Evolutionary conservation across 441 rosid genomes (phyloP).

Genomic region (Brassica hybrid): DNA sequence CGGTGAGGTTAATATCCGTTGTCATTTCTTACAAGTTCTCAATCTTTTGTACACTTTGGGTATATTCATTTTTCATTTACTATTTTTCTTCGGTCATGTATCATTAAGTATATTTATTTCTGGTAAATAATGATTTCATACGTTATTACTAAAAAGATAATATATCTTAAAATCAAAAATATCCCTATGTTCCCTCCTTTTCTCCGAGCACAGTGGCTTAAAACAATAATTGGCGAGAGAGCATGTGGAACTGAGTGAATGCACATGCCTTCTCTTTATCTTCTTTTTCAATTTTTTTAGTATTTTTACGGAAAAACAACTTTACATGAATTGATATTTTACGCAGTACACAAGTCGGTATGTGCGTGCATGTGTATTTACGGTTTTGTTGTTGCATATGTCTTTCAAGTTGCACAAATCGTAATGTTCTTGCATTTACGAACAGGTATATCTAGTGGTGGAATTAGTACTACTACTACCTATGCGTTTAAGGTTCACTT

Average conservation of each 20-base stretch:
- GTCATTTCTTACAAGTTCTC: background rate
- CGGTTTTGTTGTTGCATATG: background rate
- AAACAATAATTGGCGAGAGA: slow-evolving; percentile 34
- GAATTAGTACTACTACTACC: background rate
- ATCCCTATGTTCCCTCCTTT: slow-evolving; percentile 40
- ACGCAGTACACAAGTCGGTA: slow-evolving; percentile 28
- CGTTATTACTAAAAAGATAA: slow-evolving; percentile 11
- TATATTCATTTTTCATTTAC: background rate
- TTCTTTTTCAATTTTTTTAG: background rate
- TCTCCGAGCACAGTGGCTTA: slow-evolving; percentile 18
- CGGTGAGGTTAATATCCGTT: background rate
- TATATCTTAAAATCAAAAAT: slow-evolving; percentile 27
- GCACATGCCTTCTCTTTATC: slow-evolving; percentile 41
- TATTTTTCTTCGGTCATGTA: background rate
- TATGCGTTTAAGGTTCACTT: slow-evolving; percentile 19
- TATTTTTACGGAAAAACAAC: slow-evolving; percentile 5
- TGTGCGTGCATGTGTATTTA: background rate
- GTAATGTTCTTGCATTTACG: background rate
- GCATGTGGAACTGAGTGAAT: slow-evolving; percentile 37
- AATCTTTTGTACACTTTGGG: background rate
- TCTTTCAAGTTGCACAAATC: background rate
- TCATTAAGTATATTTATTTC: background rate
- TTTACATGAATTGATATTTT: slow-evolving; percentile 23
- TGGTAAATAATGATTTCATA: background rate
- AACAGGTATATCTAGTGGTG: background rate